Evolutionary conservation across 495 filamentous ascomycete species (phyloP), one percentile per base, ranked within the genome.

Genomic region (Penicillium desertorum): DNA sequence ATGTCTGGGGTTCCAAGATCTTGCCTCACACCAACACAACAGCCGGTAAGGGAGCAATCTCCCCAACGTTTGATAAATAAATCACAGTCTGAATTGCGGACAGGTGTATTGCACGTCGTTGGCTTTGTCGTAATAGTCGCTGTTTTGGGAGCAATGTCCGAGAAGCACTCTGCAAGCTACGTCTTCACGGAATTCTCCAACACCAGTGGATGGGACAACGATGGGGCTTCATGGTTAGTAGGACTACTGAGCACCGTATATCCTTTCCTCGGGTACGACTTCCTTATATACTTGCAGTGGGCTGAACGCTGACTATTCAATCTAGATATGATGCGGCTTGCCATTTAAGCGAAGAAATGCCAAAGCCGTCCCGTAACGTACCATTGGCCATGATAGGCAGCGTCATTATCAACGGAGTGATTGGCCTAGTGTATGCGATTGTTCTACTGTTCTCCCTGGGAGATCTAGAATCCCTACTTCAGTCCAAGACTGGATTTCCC

Each of bases 341-440:
- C 60, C 60, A 70, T 62, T 30, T 74, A 53, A 64, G 76, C 62
- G 66, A 74, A 68, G 59, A 63, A 51, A 32, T 64, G 53, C 53
- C 64, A n/a, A 66, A 62, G 61, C 75, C 54, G 6, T 69, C 46
- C 16, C 59, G 50, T 5, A 67, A 67, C 44, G 73, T 81, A 0
- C 78, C 77, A 10, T 61, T 68, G 41, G 76, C 75, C 10, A 72
- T 80, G 62, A 51, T 80, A 2, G 70, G 66, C 7, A 80, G 77
- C 19, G 74, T 72, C 2, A 29, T 70, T 2, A 64, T 79, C 44
- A 81, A 81, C 29, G 75, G 75, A 6, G 22, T 69, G 1, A 61
- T 78, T 25, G 75, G 72, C 2, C 72, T 80, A 25, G 64, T 66
- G 10, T 77, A 79, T 64, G 62, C 73, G 0, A 67, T 80, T 19